These are phyloP conservation scores for Ilyonectria destructans DNA, from an alignment of 2,329 filamentous ascomycete species.

Conservation along the genomic window DNA sequence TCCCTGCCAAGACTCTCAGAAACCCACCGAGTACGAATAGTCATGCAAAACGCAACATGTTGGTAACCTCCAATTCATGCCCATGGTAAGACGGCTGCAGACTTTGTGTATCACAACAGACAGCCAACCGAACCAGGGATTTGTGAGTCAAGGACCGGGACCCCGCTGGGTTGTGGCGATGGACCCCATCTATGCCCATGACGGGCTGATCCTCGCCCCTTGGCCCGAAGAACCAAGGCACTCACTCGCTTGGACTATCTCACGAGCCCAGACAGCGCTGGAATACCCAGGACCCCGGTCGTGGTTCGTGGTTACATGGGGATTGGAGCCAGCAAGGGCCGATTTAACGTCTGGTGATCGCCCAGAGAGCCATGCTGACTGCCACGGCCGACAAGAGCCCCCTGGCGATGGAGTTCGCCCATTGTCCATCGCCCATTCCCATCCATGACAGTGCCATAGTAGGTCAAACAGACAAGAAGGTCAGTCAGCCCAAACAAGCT, in stretches of 20 bases:
- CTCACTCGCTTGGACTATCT: not conserved
- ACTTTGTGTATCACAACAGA: not conserved
- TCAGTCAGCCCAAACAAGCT: conserved; percentile 16
- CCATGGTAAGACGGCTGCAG: not conserved
- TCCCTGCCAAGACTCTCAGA: not conserved
- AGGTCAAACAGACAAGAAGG: conserved; percentile 8
- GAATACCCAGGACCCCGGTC: conserved; percentile 38
- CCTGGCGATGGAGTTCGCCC: conserved; percentile 20
- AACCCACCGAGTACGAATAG: conserved; percentile 4
- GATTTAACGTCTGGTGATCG: conserved; percentile 36
- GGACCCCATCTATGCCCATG: not conserved
- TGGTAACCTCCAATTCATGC: not conserved
- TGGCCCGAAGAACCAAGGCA: not conserved
- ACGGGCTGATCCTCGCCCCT: not conserved
- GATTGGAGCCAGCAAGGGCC: conserved; percentile 44
- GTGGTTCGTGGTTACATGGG: conserved; percentile 40
- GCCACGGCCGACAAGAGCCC: not conserved
- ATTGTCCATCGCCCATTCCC: conserved; percentile 10
- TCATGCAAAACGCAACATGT: not conserved
- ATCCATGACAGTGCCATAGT: not conserved
- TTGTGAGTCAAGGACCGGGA: not conserved
- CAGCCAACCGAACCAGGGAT: not conserved
- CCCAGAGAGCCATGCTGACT: conserved; percentile 25
- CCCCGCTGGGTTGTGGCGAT: not conserved
- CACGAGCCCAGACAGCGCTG: conserved; percentile 32